These are phyloP conservation scores for Euryodendron excelsum DNA, from an alignment of 148 eudicot genomes.

Conservation along the genomic window DNA sequence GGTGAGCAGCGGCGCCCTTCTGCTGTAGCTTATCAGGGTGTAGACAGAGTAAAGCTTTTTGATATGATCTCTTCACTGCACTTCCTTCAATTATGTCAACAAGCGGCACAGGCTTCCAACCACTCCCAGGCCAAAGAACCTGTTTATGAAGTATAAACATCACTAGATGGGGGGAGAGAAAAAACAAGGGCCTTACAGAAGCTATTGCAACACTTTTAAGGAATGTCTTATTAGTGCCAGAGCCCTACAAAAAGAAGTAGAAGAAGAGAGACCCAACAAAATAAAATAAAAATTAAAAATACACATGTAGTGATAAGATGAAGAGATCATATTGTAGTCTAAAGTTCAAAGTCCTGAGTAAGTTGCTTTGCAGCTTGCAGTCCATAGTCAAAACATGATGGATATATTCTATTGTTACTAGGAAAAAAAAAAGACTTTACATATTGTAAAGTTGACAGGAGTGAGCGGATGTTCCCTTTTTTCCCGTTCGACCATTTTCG, in stretches of 20 bases:
- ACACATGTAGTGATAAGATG: too few species aligned
- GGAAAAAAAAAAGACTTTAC: conserved; percentile 37
- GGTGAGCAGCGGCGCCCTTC: conserved; percentile 72
- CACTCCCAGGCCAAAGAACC: conserved; percentile 95
- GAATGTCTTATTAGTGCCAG: neutral
- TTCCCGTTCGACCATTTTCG: conserved; percentile 78
- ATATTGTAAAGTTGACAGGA: conserved; percentile 85
- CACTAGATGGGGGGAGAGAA: neutral
- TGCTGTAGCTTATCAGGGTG: conserved; percentile 98
- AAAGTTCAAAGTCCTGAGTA: neutral
- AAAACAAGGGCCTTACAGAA: conserved; percentile 7
- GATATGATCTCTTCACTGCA: conserved; percentile 85
- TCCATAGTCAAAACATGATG: too few species aligned
- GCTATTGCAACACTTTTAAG: neutral
- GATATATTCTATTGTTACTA: neutral
- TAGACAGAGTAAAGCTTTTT: conserved; percentile 71
- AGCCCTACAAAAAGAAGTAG: neutral
- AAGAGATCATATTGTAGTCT: too few species aligned
- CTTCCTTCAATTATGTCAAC: conserved; percentile 80
- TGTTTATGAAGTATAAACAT: conserved; percentile 12
- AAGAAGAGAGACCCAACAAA: too few species aligned
- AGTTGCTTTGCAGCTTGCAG: too few species aligned
- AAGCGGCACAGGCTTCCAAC: conserved; percentile 91
- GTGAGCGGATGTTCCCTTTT: conserved; percentile 85
- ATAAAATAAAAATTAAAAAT: too few species aligned